Percentiles rank a stretch among this genome's conserved stretches.
Conservation (phyloP, 2,329 filamentous ascomycete species). For the Chrysosporium keratinophilum region DNA sequence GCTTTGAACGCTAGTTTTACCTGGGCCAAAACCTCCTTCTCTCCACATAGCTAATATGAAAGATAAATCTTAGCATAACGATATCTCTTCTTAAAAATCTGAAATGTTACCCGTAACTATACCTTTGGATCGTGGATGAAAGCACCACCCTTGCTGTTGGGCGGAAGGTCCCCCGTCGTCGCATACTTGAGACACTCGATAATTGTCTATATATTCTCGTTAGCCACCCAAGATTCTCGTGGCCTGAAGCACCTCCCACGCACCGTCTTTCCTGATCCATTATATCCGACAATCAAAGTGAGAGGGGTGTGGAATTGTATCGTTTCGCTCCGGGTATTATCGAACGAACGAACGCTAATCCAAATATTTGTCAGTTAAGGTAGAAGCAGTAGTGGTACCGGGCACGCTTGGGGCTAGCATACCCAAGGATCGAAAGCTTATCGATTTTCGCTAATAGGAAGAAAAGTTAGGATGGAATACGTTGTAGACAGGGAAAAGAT, state of each 20-base stretch:
- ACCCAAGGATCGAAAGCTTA: conserved; percentile 76
- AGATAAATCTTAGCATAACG: conserved; percentile 1
- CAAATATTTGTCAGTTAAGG: background rate
- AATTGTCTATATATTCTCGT: conserved; percentile 56
- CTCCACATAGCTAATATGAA: conserved; percentile 53
- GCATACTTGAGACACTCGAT: conserved; percentile 98
- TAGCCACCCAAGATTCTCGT: conserved; percentile 2
- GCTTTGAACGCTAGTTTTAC: conserved; percentile 81
- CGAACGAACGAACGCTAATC: conserved; percentile 68
- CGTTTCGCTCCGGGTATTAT: conserved; percentile 59
- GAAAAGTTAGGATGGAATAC: background rate
- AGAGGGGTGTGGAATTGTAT: conserved; percentile 85
- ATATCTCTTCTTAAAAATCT: background rate
- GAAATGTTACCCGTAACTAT: too few species aligned
- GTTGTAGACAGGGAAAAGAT: background rate
- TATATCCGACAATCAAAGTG: conserved; percentile 92
- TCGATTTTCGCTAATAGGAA: conserved; percentile 61
- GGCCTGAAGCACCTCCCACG: conserved; percentile 12
- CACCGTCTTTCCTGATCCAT: conserved; percentile 90
- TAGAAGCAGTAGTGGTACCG: background rate
- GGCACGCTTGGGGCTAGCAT: conserved; percentile 14
- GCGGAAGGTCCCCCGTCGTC: conserved; percentile 84
- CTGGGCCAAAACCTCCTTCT: conserved; percentile 81
- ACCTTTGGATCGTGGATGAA: conserved; percentile 97
- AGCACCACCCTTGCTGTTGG: conserved; percentile 77